phyloP scores from a whole-genome alignment of 495 filamentous ascomycete species.

The Glonium stellatum region DNA sequence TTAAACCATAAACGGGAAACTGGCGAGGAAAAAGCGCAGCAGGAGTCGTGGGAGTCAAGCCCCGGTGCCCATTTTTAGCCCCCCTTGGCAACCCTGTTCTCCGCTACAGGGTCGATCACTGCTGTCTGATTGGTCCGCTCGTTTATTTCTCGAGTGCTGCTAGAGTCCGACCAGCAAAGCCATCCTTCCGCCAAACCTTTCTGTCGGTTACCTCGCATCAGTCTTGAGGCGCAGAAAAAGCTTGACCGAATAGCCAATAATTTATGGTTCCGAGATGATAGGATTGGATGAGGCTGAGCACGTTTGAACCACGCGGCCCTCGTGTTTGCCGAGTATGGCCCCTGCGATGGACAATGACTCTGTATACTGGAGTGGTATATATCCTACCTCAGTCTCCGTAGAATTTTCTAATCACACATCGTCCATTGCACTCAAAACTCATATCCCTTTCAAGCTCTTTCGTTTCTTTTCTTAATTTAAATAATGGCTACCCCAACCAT shows the following conservation, averaged over 20 bases:
- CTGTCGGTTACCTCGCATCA: neutral
- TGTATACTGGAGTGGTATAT: neutral
- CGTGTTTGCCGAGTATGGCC: no score
- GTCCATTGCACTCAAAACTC: neutral
- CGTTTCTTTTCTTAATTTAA: neutral
- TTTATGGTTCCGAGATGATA: neutral
- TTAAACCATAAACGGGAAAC: neutral
- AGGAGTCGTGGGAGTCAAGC: no score
- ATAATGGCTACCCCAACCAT: neutral
- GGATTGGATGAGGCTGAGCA: neutral
- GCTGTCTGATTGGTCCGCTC: conserved; percentile 19
- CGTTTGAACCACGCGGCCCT: neutral
- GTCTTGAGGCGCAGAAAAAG: neutral
- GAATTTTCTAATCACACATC: neutral
- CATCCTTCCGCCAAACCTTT: neutral
- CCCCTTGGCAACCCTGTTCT: neutral
- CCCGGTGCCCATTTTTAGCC: neutral
- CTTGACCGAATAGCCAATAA: neutral
- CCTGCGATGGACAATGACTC: neutral
- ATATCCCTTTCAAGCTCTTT: neutral
- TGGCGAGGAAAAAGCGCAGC: neutral
- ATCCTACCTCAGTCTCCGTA: neutral
- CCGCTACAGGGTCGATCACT: neutral
- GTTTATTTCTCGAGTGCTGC: conserved; percentile 1
- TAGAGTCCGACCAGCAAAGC: neutral